These are phyloP conservation scores for Starmerella vaccinii DNA, from an alignment of 805 yeast species.

Conservation along the genomic window DNA sequence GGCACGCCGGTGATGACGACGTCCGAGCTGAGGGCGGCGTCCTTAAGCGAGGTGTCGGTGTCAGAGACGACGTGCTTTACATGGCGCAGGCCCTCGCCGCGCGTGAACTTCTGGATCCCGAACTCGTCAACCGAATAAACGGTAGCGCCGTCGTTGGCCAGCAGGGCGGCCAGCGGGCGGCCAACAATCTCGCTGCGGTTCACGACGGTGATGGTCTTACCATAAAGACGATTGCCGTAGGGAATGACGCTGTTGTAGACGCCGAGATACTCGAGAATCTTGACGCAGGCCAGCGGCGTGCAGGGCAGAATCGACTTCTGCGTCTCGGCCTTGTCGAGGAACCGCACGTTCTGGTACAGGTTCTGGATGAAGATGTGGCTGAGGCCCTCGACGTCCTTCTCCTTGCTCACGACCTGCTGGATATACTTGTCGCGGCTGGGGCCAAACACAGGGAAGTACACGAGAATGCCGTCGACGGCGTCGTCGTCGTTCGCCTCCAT, in stretches of 20 bases:
- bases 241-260: conserved; percentile 73
- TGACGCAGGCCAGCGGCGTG: conserved; percentile 90
- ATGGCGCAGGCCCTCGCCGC: conserved; percentile 82
- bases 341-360: conserved; percentile 87
- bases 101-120: conserved; percentile 79
- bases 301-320: conserved; percentile 88
- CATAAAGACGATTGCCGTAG: conserved; percentile 86
- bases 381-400: conserved; percentile 93
- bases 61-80: conserved; percentile 74
- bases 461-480: conserved; percentile 81
- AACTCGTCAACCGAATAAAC: conserved; percentile 86
- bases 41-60: conserved; percentile 43
- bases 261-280: conserved; percentile 80
- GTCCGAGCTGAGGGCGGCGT: conserved; percentile 66
- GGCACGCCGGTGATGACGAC: conserved; percentile 97
- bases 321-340: conserved; percentile 52
- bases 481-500: conserved; percentile 72
- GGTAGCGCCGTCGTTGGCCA: conserved; percentile 95
- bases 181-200: conserved; percentile 97
- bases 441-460: conserved; percentile 95
- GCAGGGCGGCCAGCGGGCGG: conserved; percentile 86
- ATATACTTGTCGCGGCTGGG: conserved; percentile 89
- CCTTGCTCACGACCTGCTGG: conserved; percentile 83
- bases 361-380: conserved; percentile 85
- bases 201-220: conserved; percentile 81